These are phyloP conservation scores for Candida peoriensis DNA, from an alignment of 805 yeast genomes.

Conservation along the genomic window DNA sequence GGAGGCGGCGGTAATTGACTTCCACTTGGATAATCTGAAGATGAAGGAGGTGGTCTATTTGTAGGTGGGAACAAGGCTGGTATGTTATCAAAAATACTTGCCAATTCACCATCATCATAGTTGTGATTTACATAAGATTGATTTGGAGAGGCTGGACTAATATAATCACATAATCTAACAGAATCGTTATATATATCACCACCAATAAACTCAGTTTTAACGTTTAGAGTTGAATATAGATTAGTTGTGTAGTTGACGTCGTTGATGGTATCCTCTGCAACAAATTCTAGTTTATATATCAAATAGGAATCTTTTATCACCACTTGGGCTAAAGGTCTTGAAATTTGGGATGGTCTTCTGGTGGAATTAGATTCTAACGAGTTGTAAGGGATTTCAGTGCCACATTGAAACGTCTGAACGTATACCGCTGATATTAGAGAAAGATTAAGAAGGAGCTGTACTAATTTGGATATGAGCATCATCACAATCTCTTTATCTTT, in stretches of 20 bases:
- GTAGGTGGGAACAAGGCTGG: no score
- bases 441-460: no score
- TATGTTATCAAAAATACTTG: no score
- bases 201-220: slow-evolving; percentile 39
- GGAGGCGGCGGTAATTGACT: no score
- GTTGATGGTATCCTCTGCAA: slow-evolving; percentile 20
- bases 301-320: slow-evolving; percentile 4
- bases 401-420: slow-evolving; percentile 2
- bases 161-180: slow-evolving; percentile 37
- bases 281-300: slow-evolving; percentile 2
- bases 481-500: no score
- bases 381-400: slow-evolving; percentile 1
- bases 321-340: slow-evolving; percentile 4
- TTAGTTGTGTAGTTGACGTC: slow-evolving; percentile 44
- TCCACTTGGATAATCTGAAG: no score
- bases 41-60: no score
- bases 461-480: no score
- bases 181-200: slow-evolving; percentile 35
- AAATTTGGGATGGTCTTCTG: neutral
- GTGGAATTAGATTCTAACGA: no score
- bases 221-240: slow-evolving; percentile 44
- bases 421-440: no score
- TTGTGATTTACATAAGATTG: slow-evolving; percentile 1
- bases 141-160: slow-evolving; percentile 4
- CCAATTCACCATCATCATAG: no score